Evolutionary conservation across 495 filamentous ascomycete species (phyloP).

Genomic region (Tuber calosporum): DNA sequence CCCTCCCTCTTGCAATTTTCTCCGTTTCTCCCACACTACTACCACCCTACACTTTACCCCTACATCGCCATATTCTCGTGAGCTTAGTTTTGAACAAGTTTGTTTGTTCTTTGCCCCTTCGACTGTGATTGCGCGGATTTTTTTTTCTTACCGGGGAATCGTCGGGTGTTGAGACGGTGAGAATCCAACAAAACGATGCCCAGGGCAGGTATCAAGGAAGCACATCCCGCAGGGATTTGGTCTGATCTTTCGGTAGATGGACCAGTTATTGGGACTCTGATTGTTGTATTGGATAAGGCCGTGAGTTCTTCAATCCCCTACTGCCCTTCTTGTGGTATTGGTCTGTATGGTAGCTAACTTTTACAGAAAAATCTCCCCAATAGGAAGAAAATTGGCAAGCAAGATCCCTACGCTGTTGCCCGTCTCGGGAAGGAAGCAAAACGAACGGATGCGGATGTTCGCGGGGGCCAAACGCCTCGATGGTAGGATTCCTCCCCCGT

Average conservation of each 20-base stretch:
- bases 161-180: neutral
- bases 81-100: neutral
- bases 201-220: slow-evolving; percentile 40
- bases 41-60: neutral
- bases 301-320: slow-evolving; percentile 24
- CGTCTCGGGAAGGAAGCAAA: slow-evolving; percentile 94
- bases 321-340: neutral
- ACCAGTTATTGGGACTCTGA: slow-evolving; percentile 85
- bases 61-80: neutral
- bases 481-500: slow-evolving; percentile 57
- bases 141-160: neutral
- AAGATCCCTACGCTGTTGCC: slow-evolving; percentile 94
- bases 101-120: neutral
- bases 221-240: slow-evolving; percentile 87
- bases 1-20: neutral
- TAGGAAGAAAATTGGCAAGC: slow-evolving; percentile 92
- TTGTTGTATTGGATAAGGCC: slow-evolving; percentile 81
- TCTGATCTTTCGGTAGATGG: slow-evolving; percentile 93
- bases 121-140: neutral
- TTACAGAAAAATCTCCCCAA: slow-evolving; percentile 83
- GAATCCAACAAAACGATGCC: slow-evolving; percentile 21
- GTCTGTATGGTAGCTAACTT: slow-evolving; percentile 32
- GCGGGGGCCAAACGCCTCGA: slow-evolving; percentile 90
- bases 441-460: slow-evolving; percentile 89
- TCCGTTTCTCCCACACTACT: neutral